Conservation (phyloP, 2,329 filamentous ascomycete species). For the Herpotrichia juniperi region DNA sequence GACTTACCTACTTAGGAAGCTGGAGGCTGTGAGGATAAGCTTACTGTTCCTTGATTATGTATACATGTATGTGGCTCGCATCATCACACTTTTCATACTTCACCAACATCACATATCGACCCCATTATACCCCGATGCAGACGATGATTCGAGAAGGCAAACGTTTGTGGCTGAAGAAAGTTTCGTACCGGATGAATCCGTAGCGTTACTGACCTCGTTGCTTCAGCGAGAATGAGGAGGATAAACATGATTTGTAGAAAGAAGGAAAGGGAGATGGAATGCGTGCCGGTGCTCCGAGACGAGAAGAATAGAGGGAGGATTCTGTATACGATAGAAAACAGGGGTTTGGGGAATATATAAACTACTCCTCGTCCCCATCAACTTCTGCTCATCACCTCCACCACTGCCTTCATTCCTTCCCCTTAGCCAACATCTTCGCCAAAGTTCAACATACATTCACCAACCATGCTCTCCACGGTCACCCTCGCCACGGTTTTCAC, state of each 20-base stretch:
- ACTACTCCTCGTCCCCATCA: neutral
- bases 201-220: neutral
- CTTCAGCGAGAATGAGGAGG: neutral
- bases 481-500: neutral
- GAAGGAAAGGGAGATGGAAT: neutral
- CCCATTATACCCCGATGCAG: neutral
- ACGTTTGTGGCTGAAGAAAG: neutral
- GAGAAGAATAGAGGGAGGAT: neutral
- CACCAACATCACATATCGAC: neutral
- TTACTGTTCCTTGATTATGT: slow-evolving; percentile 3
- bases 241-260: neutral
- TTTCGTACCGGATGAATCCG: neutral
- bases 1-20: neutral
- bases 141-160: neutral
- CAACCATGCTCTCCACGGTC: slow-evolving; percentile 4
- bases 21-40: neutral
- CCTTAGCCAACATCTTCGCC: neutral
- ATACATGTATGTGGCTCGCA: neutral
- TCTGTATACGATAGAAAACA: neutral
- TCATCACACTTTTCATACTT: neutral
- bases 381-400: neutral
- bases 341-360: neutral
- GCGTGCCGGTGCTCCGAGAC: neutral
- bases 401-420: neutral
- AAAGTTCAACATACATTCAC: neutral